phyloP scores from a whole-genome alignment of 2,329 filamentous ascomycete species.

The Dothidotthia symphoricarpi region DNA sequence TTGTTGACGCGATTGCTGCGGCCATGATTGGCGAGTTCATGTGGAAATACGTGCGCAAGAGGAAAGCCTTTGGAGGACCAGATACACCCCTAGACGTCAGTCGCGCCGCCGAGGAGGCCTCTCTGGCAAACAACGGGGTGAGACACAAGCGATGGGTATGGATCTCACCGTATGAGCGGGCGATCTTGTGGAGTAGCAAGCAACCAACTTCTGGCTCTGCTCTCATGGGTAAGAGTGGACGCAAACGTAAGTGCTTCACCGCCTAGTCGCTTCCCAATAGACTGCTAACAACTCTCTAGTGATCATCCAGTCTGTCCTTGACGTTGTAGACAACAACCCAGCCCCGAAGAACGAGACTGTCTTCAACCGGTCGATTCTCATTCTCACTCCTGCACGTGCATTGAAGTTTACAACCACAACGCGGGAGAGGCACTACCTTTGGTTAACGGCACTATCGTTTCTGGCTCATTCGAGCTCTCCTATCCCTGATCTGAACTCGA shows the following conservation, averaged over 20 bases:
- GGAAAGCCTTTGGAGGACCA: constrained; percentile 84
- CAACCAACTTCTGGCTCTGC: constrained; percentile 86
- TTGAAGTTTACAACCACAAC: constrained; percentile 89
- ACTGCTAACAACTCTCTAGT: constrained; percentile 55
- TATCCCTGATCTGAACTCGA: constrained; percentile 66
- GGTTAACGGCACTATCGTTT: constrained; percentile 93
- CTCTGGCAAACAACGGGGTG: constrained; percentile 67
- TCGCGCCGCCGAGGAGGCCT: constrained; percentile 55
- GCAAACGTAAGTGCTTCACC: constrained; percentile 71
- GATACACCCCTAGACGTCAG: constrained; percentile 54
- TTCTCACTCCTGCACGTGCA: constrained; percentile 87
- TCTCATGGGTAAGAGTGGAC: constrained; percentile 87
- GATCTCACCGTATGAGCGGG: constrained; percentile 93
- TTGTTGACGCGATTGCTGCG: constrained; percentile 95
- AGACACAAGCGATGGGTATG: constrained; percentile 97
- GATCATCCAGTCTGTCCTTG: constrained; percentile 90
- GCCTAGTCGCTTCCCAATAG: background rate
- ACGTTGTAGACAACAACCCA: constrained; percentile 92
- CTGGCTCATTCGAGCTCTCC: constrained; percentile 84
- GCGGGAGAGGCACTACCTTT: constrained; percentile 85
- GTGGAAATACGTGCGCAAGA: constrained; percentile 83
- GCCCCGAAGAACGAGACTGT: constrained; percentile 69
- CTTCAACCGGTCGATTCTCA: constrained; percentile 92
- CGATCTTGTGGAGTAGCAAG: constrained; percentile 98
- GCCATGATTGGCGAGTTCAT: constrained; percentile 99